Conservation (phyloP, 176 grass and related monocot species). For the Rhynchospora pubera region DNA sequence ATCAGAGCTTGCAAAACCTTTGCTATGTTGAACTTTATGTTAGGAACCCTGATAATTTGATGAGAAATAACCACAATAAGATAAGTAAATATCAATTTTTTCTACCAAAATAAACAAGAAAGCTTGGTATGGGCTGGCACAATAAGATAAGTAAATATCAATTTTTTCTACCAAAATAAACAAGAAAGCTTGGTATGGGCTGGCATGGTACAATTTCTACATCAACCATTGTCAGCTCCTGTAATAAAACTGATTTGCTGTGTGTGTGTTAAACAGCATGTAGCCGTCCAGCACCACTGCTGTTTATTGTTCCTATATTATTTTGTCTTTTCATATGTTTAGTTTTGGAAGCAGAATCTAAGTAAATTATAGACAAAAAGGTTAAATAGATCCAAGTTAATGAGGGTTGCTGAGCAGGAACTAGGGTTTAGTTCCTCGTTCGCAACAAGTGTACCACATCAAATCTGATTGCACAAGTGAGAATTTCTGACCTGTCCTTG, state of each 20-base stretch:
- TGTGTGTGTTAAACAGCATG: neutral
- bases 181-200: neutral
- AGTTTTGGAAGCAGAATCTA: neutral
- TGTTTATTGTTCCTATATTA: neutral
- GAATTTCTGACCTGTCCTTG: slow-evolving; percentile 62
- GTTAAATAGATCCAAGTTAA: neutral
- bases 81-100: neutral
- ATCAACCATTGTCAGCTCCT: neutral
- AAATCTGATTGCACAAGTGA: neutral
- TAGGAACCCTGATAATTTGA: slow-evolving; percentile 59
- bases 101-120: too few relatives aligned
- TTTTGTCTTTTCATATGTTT: neutral
- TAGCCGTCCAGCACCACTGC: neutral
- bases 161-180: too few relatives aligned
- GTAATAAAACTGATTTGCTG: neutral
- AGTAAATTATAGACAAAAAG: neutral
- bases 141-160: neutral
- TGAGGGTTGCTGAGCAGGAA: neutral
- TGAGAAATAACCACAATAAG: neutral
- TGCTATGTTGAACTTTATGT: slow-evolving; percentile 95
- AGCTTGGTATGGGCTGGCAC: too few relatives aligned
- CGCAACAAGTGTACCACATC: neutral
- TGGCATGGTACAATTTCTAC: neutral
- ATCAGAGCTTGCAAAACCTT: slow-evolving; percentile 75
- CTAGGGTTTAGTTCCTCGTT: slow-evolving; percentile 1